Evolutionary conservation across 352 stramenopile species (phyloP), one percentile per base, ranked within the genome.

Genomic region (Pythium phragmitis): DNA sequence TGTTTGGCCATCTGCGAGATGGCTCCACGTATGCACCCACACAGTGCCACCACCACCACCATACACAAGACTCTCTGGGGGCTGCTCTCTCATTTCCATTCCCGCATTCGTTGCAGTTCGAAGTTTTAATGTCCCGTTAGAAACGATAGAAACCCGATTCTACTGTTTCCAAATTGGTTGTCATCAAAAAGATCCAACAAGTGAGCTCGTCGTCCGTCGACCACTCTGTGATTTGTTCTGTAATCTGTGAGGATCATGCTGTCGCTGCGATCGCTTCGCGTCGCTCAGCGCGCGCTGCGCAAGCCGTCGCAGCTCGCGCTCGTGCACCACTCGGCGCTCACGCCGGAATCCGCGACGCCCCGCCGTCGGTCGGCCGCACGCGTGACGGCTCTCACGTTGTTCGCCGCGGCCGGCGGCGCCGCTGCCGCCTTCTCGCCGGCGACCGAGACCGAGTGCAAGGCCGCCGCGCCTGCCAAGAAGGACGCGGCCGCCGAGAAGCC

Each of bases 211-310:
- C 39, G 49, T 57, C 57, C 59, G 45, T 59, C n/a, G 33, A 23
- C 42, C 42, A 57, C 46, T 68, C 19, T 19, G 16, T 9, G 23
- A 53, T 46, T 36, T 46, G 14, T 41, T 19, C 17, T 21, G 26
- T 30, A 30, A 30, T 30, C 26, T 30, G 26, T 3, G 26, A 30
- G 26, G 26, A 30, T 3, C 2, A 72, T 72, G 65, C 51, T 72
- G 4, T 47, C 58, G 8, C 39, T 68, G 7, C 58, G 47, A 14
- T 58, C 59, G 17, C 59, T 72, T 11, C 60, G 59, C 19, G 23
- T 72, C 37, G 53, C 60, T 0, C 65, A 55, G 34, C 60, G 55
- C 26, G 59, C 54, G 46, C 60, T 67, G 21, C 65, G 65, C 33
- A 48, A 42, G 36, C 53, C 63, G 4, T 65, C 63, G 55, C 63